Base-by-base conservation (phyloP, 164 flowering plant species). In the Malania oleifera region DNA sequence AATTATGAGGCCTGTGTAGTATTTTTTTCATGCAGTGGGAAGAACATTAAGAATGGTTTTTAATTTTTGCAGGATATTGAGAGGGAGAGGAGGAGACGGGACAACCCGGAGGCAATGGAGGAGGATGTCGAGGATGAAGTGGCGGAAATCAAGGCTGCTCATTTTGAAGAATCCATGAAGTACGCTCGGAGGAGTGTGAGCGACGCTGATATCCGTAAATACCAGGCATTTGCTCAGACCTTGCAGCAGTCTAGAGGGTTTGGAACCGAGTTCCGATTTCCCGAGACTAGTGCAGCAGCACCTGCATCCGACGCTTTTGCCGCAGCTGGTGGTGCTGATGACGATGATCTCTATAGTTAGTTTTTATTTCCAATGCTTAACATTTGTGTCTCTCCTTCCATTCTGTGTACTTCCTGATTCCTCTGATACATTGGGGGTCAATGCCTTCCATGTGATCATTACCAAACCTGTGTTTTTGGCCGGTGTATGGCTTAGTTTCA, bases 81-180 rank as follows among this genome's bases (percentile, higher is more conserved):
- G 70, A 84, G 79, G 77, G 92, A 86, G 69, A 81, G 66, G 75
- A 79, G 84, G 56, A 82, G 85, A 67, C 68, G 73, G 7, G 90
- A 84, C 19, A 78, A 81, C 52, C 86, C 88, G 1, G 92, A 83
- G 71, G 88, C 88, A 0, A 84, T 85, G 96, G 96, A 86, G 68
- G 92, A 86, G 69, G 91, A 85, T 55, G 81, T 69, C 1, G 88
- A 85, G n/a, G 96, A 86, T 45, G 95, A 86, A 52, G 84, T 88
- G 48, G 70, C 86, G 0, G 92, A 88, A 75, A 88, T 88, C 59
- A 86, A 65, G 60, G 78, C 92, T 18, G 81, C 77, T 23, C 96
- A 88, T 51, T 88, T 88, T 54, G 96, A 88, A 67, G 96, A 88
- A 50, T 82, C 96, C 0, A 88, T 88, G 96, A 88, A 85, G 70